Evolutionary conservation across 2,329 filamentous ascomycete species (phyloP).

Genomic region (Microdochium paspali): DNA sequence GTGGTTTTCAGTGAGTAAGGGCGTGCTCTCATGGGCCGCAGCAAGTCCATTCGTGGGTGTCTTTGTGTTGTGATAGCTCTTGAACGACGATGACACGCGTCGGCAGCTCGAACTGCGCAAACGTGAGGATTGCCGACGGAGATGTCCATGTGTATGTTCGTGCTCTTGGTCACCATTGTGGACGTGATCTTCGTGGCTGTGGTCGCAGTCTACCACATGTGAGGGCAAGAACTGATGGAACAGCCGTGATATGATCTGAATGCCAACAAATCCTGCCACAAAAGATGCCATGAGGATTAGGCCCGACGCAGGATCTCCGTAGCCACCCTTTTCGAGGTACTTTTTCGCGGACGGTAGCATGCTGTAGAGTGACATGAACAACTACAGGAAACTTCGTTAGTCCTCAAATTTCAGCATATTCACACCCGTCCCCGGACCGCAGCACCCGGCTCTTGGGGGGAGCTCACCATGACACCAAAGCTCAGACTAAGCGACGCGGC

Average conservation of each 20-base stretch:
- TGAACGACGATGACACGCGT: slow-evolving; percentile 4
- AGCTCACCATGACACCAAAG: slow-evolving; percentile 85
- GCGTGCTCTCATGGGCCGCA: slow-evolving; percentile 33
- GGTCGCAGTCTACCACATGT: slow-evolving; percentile 73
- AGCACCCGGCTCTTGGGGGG: too few species aligned
- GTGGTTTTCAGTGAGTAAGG: slow-evolving; percentile 25
- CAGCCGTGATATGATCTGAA: slow-evolving; percentile 62
- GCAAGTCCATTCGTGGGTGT: slow-evolving; percentile 7
- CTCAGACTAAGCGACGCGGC: slow-evolving; percentile 84
- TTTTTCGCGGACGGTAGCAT: slow-evolving; percentile 82
- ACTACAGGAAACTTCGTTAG: slow-evolving; percentile 34
- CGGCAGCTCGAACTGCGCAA: slow-evolving; percentile 12
- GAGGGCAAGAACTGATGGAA: slow-evolving; percentile 68
- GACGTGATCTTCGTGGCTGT: slow-evolving; percentile 51
- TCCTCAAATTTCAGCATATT: too few species aligned
- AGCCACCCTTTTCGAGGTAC: slow-evolving; percentile 64
- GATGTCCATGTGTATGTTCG: slow-evolving; percentile 13
- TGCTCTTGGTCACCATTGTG: too few species aligned
- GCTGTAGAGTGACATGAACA: slow-evolving; percentile 85
- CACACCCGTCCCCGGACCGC: too few species aligned
- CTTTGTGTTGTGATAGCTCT: slow-evolving; percentile 6
- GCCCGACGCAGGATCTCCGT: slow-evolving; percentile 56
- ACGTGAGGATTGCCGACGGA: slow-evolving; percentile 14
- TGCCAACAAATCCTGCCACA: slow-evolving; percentile 62
- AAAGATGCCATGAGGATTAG: slow-evolving; percentile 63